A percentile compares a stretch with the other conserved stretches of the same genome.
Conservation (phyloP, 2,329 filamentous ascomycete species). For the Ophiostoma ips region DNA sequence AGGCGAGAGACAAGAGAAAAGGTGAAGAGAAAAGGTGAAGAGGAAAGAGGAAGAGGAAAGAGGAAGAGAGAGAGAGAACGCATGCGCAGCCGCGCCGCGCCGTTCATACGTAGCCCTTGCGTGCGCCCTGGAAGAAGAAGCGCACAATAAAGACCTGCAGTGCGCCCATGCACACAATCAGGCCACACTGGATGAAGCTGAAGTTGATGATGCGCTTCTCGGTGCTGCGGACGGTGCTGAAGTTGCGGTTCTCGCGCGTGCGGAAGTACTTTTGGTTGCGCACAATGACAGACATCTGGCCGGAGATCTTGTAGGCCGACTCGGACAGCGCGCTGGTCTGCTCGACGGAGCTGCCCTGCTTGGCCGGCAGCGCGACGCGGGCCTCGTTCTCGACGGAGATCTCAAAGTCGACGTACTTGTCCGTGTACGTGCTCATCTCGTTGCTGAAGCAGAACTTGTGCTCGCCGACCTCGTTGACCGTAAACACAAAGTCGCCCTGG, state of each 20-base stretch:
- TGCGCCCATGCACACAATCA: conserved; percentile 91
- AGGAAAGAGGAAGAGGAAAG: neutral
- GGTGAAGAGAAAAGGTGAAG: neutral
- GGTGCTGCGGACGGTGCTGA: conserved; percentile 92
- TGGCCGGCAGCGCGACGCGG: conserved; percentile 68
- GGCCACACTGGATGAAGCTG: conserved; percentile 76
- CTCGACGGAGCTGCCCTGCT: conserved; percentile 77
- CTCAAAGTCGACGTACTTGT: conserved; percentile 97
- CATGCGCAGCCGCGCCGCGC: neutral
- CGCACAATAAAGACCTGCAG: conserved; percentile 94
- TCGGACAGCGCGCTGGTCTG: conserved; percentile 84
- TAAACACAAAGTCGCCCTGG: conserved; percentile 97
- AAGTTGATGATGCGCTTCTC: conserved; percentile 96
- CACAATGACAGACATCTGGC: conserved; percentile 84
- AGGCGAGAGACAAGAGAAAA: no score
- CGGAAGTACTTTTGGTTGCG: conserved; percentile 99
- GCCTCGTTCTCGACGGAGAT: conserved; percentile 90
- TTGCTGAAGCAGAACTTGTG: conserved; percentile 99
- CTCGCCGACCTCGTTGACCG: conserved; percentile 72
- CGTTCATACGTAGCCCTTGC: conserved; percentile 54
- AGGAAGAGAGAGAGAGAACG: no score
- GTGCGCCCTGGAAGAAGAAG: conserved; percentile 90
- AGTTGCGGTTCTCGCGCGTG: conserved; percentile 96
- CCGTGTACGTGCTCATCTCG: conserved; percentile 92
- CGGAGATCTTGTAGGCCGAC: conserved; percentile 86